Evolutionary conservation across 257 asterid species (phyloP).

Genomic region (Osmanthus fragrans): DNA sequence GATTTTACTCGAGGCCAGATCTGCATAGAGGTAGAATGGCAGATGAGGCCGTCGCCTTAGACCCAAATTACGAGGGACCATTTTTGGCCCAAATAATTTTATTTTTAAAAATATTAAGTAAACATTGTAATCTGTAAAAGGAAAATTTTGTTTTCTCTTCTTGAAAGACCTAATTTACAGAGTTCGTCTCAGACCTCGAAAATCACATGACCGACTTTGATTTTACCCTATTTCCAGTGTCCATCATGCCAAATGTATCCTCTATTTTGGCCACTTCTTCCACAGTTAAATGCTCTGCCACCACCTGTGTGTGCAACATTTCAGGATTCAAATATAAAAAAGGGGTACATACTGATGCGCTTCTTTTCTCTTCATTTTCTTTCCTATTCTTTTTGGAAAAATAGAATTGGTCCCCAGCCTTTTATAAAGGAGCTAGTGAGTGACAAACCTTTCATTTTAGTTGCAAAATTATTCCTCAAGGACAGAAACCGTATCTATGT

Average conservation of each 20-base stretch:
- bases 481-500: not conserved
- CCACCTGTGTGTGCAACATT: conserved; percentile 38
- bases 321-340: not conserved
- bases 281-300: conserved; percentile 63
- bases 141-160: no score
- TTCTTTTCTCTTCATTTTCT: not conserved
- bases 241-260: conserved; percentile 63
- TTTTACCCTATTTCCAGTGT: conserved; percentile 41
- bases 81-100: no score
- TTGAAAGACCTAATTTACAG: no score
- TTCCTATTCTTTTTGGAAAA: not conserved
- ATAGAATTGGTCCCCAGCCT: not conserved
- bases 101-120: no score
- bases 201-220: no score
- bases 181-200: no score
- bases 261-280: conserved; percentile 70
- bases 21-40: no score
- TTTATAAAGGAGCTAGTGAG: not conserved
- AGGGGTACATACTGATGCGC: not conserved
- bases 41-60: no score
- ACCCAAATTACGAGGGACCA: no score
- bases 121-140: no score
- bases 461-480: not conserved
- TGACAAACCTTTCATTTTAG: not conserved
- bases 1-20: no score